A percentile compares a stretch with the other conserved stretches of the same genome.
These are phyloP conservation scores for Phytophthora meadii DNA, from an alignment of 352 stramenopile species.

Conservation along the genomic window DNA sequence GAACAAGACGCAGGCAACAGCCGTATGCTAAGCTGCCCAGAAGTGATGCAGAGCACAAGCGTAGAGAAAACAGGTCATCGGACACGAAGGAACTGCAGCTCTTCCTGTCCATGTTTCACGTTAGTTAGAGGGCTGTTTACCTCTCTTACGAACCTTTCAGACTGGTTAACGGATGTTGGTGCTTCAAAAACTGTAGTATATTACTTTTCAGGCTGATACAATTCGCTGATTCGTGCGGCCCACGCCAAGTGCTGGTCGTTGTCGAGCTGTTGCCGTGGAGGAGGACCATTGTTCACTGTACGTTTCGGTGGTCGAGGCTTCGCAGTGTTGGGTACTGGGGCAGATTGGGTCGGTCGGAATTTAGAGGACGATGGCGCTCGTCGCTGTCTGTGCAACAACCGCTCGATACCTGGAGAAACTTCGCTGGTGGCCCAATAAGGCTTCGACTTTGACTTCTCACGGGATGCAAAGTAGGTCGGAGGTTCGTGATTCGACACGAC, in stretches of 20 bases:
- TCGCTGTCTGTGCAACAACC: conserved; percentile 33
- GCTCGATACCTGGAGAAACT: conserved; percentile 34
- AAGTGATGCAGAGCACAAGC: conserved; percentile 9
- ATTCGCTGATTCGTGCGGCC: conserved; percentile 60
- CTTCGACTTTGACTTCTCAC: conserved; percentile 5
- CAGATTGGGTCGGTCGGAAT: conserved; percentile 2
- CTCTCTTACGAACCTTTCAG: not conserved
- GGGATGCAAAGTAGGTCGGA: too few relatives aligned
- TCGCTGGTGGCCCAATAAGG: conserved; percentile 31
- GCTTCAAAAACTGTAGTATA: conserved; percentile 7
- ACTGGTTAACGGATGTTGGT: not conserved
- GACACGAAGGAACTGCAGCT: conserved; percentile 67
- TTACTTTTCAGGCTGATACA: conserved; percentile 46
- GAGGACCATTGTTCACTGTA: conserved; percentile 9
- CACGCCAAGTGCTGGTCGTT: conserved; percentile 62
- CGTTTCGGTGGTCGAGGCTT: not conserved
- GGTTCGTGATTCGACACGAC: conserved; percentile 35
- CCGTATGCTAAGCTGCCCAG: conserved; percentile 32
- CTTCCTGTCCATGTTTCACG: conserved; percentile 63
- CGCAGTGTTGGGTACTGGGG: conserved; percentile 1
- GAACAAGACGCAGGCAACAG: conserved; percentile 18
- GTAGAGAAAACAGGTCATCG: conserved; percentile 6
- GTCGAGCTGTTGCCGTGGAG: conserved; percentile 27
- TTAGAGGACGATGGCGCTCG: conserved; percentile 17
- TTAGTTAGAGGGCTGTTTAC: conserved; percentile 26